phyloP scores from a whole-genome alignment of 257 asterid species.

The Solanum sitiens region DNA sequence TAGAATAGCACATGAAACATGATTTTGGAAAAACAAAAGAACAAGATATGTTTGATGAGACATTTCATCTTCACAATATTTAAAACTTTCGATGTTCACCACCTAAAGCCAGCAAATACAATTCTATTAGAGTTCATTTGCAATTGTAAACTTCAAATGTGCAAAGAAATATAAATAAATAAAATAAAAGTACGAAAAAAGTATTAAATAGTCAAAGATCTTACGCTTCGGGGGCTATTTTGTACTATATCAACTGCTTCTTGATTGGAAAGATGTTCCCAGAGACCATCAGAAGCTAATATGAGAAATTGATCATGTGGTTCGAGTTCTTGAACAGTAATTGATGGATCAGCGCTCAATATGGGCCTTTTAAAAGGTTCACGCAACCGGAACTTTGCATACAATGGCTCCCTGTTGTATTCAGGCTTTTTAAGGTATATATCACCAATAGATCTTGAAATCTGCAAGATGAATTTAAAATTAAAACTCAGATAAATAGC shows the following conservation, averaged over 20 bases:
- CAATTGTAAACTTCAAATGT: neutral
- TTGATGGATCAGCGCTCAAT: constrained; percentile 20
- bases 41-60: neutral
- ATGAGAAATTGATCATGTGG: constrained; percentile 4
- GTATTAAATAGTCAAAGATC: constrained; percentile 2
- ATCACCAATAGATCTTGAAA: constrained; percentile 45
- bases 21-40: neutral
- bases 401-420: constrained; percentile 39
- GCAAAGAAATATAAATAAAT: neutral
- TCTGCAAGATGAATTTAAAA: constrained; percentile 13
- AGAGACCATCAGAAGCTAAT: constrained; percentile 11
- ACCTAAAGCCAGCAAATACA: neutral
- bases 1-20: neutral
- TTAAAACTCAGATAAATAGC: neutral
- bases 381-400: constrained; percentile 34
- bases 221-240: constrained; percentile 31
- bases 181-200: neutral
- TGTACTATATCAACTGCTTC: constrained; percentile 42
- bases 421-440: constrained; percentile 42
- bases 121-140: neutral
- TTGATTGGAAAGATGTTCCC: constrained; percentile 48
- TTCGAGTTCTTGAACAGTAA: constrained; percentile 1
- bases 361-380: constrained; percentile 33
- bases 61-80: neutral
- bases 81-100: neutral